A percentile compares a stretch with the other conserved stretches of the same genome.
These are phyloP conservation scores for Chlorella variabilis DNA, from an alignment of 163 green algal species.

Conservation along the genomic window DNA sequence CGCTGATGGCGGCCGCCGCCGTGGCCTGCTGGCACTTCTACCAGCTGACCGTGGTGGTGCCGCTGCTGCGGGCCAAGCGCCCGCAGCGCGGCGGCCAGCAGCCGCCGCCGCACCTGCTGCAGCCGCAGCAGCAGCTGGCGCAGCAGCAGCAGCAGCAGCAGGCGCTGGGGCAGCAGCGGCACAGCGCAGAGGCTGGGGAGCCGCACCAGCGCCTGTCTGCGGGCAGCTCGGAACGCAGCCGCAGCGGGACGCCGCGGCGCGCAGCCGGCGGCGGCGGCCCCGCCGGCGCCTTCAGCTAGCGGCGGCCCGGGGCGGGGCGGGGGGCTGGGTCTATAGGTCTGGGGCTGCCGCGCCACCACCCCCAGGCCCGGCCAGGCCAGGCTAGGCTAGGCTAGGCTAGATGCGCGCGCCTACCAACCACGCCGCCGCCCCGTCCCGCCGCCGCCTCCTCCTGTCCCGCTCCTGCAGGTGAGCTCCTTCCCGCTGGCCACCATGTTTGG, in stretches of 20 bases:
- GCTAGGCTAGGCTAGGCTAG: neutral
- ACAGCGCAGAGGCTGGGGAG: neutral
- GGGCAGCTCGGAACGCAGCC: neutral
- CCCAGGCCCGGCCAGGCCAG: no score
- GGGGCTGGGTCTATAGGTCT: no score
- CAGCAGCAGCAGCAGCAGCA: conserved; percentile 2
- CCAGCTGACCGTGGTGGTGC: conserved; percentile 29
- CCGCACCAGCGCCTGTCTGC: neutral
- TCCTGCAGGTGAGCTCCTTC: conserved; percentile 78
- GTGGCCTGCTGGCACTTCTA: conserved; percentile 29
- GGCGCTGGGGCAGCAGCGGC: no score
- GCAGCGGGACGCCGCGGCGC: conserved; percentile 5
- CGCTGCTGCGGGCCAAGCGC: conserved; percentile 6
- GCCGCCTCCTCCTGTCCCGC: neutral
- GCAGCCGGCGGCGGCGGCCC: neutral
- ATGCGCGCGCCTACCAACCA: no score
- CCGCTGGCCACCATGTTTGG: conserved; percentile 92
- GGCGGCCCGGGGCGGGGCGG: no score
- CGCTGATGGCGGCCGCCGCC: neutral
- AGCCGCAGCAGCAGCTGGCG: neutral
- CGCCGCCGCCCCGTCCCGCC: neutral
- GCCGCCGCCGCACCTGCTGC: neutral
- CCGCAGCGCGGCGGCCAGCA: neutral
- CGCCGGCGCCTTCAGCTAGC: neutral
- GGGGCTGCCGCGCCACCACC: no score